Base-by-base conservation (phyloP, 2,329 filamentous ascomycete genomes). In the Chaetomiaceae sp. region DNA sequence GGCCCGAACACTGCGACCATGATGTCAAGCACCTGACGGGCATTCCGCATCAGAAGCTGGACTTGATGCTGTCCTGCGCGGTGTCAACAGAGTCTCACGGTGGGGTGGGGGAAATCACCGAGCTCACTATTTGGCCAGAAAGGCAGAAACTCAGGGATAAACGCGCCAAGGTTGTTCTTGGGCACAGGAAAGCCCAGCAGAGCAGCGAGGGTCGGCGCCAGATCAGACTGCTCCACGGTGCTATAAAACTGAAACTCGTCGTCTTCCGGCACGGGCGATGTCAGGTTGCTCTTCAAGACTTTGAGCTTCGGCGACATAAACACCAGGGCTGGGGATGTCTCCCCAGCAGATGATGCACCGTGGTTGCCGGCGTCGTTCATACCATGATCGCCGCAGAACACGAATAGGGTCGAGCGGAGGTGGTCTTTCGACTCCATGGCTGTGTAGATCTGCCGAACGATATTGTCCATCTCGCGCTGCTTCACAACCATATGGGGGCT, bases 301-400 rank as follows among this genome's bases (percentile, higher is more conserved):
- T 79, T 81, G 38, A 96, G 76, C 64, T 90, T 94, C 0, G 92
- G 90, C 2, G 90, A 94, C 58, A 95, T 81, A 67, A 99, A 97
- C 18, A 96, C 80, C 9, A 99, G 73, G 14, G 94, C 94, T 0
- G 94, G 87, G 1, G 92, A 96, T 1, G 94, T 97, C 73, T 99
- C 94, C 38, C 94, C 92, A 1, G 90, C 82, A 0, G 91, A 91
- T 9, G 92, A 96, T 34, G 92, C 94, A 27, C 94, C 94, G 67
- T 99, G 94, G 61, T 97, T 97, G 2, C 94, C 94, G 18, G 89
- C 94, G 62, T 97, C 92, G 62, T 97, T 99, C 94, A 99, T 99
- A n/a, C 94, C 94, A 66, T 99, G 94, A 64, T 99, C 95, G 51
- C 94, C 94, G 52, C 86, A 90, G 6, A 99, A 72, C 3, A 99